phyloP scores from a whole-genome alignment of 1,284 basidiomycete genomes.

The Trichosporon coremiiforme region DNA sequence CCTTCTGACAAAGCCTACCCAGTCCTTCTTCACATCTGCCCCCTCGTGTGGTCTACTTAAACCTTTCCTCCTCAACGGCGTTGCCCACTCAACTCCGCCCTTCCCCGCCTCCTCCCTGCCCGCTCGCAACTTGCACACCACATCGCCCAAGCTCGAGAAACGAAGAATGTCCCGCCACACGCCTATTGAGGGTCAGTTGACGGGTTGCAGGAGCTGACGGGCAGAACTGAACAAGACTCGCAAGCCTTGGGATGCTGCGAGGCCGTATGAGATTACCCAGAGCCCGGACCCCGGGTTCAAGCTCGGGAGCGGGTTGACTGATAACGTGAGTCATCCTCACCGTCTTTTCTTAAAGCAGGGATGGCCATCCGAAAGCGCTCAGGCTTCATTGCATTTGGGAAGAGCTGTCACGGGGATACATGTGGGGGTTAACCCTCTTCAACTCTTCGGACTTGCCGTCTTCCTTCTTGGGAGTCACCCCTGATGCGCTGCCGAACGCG shows the following conservation, averaged over 20 bases:
- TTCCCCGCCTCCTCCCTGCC: no score
- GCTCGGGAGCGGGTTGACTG: conserved; percentile 61
- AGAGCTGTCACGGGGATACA: no score
- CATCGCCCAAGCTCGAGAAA: background rate
- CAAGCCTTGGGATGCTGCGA: conserved; percentile 9
- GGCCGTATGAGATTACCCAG: conserved; percentile 47
- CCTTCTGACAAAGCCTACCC: background rate
- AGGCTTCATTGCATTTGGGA: no score
- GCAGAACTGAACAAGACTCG: conserved; percentile 23
- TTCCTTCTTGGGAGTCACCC: no score
- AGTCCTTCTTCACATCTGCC: background rate
- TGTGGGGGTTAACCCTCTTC: no score
- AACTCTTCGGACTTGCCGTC: no score
- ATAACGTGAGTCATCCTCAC: conserved; percentile 36
- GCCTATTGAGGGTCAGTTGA: background rate
- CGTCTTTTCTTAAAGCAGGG: no score
- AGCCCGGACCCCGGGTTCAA: conserved; percentile 63
- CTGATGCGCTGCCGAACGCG: no score
- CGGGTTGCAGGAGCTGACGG: background rate
- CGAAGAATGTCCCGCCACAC: conserved; percentile 17
- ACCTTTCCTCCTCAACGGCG: no score
- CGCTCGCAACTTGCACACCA: background rate
- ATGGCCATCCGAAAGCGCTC: no score
- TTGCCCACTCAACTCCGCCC: no score
- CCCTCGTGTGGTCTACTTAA: no score